phyloP scores from a whole-genome alignment of 768 basidiomycete genomes.

The Kwoniella mangroviensis region DNA sequence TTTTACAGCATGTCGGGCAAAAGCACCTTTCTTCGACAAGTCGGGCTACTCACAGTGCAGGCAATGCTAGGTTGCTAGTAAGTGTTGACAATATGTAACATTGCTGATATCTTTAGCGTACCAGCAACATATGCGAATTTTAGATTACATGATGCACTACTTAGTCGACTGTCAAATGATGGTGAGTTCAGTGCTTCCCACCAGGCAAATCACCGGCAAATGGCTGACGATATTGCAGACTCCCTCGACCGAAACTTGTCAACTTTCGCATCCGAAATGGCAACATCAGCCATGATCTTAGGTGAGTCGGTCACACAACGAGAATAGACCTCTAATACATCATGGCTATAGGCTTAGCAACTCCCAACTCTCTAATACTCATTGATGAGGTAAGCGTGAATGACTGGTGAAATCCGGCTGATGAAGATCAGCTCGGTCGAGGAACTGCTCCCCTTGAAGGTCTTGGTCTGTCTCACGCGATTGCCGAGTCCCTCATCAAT shows the following conservation, averaged over 20 bases:
- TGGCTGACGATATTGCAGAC: constrained; percentile 60
- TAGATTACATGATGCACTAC: constrained; percentile 79
- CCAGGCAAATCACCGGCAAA: no score
- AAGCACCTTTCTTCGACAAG: constrained; percentile 88
- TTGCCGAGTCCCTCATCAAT: constrained; percentile 63
- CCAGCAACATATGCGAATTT: constrained; percentile 94
- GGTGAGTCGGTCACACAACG: constrained; percentile 60
- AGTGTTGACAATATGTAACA: constrained; percentile 20
- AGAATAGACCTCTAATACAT: background rate
- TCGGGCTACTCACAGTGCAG: constrained; percentile 80
- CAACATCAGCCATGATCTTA: constrained; percentile 85
- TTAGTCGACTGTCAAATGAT: constrained; percentile 89
- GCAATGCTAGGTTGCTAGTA: constrained; percentile 84
- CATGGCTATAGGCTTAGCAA: constrained; percentile 63
- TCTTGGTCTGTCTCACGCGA: constrained; percentile 60
- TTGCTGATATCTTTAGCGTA: constrained; percentile 60
- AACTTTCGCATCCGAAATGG: constrained; percentile 96
- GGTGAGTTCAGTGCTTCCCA: constrained; percentile 31
- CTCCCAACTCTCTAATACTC: constrained; percentile 72
- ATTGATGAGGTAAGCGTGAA: constrained; percentile 70
- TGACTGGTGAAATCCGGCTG: background rate
- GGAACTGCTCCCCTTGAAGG: constrained; percentile 78
- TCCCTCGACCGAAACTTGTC: constrained; percentile 86
- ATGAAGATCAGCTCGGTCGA: constrained; percentile 69
- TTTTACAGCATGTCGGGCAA: constrained; percentile 78